A percentile compares a stretch with the other conserved stretches of the same genome.
phyloP scores from a whole-genome alignment of 139 green algal genomes.

The Chlorella sorokiniana region DNA sequence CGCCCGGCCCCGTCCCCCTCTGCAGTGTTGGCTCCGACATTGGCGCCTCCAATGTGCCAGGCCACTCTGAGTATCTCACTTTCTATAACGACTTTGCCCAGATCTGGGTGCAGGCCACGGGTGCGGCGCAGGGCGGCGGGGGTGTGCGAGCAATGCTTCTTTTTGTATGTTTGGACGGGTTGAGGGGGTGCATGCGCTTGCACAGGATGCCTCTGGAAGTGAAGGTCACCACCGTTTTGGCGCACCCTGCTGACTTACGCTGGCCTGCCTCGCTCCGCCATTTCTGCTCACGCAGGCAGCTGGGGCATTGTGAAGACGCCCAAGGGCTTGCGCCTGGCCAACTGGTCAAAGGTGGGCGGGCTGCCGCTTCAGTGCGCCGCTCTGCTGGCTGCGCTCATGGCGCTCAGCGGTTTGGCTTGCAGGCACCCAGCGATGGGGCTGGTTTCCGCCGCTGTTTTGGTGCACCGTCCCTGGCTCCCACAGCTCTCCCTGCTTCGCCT shows the following conservation, averaged over 20 bases:
- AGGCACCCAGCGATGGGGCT: too few relatives aligned
- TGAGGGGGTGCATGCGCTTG: background rate
- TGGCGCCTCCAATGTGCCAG: slow-evolving; percentile 3
- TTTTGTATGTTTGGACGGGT: background rate
- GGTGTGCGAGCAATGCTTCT: background rate
- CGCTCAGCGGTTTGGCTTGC: background rate
- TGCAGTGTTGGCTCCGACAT: slow-evolving; percentile 2
- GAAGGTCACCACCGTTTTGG: background rate
- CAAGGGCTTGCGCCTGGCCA: background rate
- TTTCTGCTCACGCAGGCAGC: too few relatives aligned
- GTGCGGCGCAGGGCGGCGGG: background rate
- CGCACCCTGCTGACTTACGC: too few relatives aligned
- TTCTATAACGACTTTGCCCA: slow-evolving; percentile 33
- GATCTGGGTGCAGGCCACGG: slow-evolving; percentile 20
- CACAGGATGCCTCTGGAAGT: background rate
- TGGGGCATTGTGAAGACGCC: slow-evolving; percentile 27
- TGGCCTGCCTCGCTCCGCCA: too few relatives aligned
- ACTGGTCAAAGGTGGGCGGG: slow-evolving; percentile 22
- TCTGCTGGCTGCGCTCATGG: background rate
- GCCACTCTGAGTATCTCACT: slow-evolving; percentile 18
- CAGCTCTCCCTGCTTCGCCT: too few relatives aligned
- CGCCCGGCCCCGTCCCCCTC: background rate
- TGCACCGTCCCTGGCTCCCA: too few relatives aligned
- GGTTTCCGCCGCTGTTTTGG: too few relatives aligned
- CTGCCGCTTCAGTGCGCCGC: background rate